Evolutionary conservation across 805 yeast species (phyloP).

Genomic region (Pichia rugopelliculosa): DNA sequence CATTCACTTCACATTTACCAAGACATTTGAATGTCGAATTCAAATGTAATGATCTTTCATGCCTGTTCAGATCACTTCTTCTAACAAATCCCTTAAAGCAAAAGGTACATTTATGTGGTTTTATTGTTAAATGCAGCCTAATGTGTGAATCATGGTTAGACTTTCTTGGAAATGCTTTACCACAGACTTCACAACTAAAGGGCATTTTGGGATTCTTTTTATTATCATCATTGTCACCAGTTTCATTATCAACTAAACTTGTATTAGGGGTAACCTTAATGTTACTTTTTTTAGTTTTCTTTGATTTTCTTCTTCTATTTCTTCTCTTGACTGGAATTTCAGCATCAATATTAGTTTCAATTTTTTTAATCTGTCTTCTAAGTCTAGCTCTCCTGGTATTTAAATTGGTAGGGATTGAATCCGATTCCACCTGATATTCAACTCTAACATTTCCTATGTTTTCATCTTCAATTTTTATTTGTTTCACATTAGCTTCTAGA

Average conservation of each 20-base stretch:
- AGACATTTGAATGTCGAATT: constrained; percentile 5
- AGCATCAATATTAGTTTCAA: not conserved
- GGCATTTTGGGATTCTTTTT: not conserved
- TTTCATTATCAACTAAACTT: not conserved
- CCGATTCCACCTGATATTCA: not conserved
- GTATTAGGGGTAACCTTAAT: not conserved
- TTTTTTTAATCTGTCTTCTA: not conserved
- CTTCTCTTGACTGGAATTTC: not conserved
- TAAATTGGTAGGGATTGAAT: not conserved
- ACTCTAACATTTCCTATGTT: not conserved
- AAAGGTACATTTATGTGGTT: constrained; percentile 10
- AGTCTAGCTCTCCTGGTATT: not conserved
- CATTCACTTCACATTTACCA: not conserved
- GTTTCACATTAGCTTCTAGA: not conserved
- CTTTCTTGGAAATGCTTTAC: constrained; percentile 12
- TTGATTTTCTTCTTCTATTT: not conserved
- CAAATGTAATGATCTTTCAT: constrained; percentile 10
- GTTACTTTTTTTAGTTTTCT: not conserved
- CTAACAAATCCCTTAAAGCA: constrained; percentile 14
- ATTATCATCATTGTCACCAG: not conserved
- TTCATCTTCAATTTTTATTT: not conserved
- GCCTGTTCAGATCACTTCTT: constrained; percentile 11
- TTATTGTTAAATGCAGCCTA: constrained; percentile 9
- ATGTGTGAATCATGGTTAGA: constrained; percentile 15
- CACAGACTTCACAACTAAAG: constrained; percentile 9